Evolutionary conservation across 768 basidiomycete genomes (phyloP).

Genomic region (Mycena olivaceomarginata): DNA sequence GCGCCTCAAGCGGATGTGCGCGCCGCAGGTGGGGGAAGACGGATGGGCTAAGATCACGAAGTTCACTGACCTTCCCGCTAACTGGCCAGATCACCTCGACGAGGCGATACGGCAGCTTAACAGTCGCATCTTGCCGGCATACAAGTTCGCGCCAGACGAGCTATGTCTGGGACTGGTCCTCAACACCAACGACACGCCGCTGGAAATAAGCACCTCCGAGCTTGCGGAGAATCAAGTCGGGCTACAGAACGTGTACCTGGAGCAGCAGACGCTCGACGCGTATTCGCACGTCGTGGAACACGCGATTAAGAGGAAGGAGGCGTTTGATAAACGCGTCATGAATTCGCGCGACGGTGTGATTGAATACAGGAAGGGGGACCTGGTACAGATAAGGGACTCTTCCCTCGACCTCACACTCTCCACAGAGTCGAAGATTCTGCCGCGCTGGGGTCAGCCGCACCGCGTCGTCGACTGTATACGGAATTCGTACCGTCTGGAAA

Average conservation of each 20-base stretch:
- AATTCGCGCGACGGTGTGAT: not conserved
- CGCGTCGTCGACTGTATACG: not conserved
- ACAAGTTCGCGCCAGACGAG: slow-evolving; percentile 1
- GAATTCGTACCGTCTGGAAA: not conserved
- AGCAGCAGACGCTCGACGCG: slow-evolving; percentile 44
- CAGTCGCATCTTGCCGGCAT: slow-evolving; percentile 20
- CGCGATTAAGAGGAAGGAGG: not conserved
- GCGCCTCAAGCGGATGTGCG: slow-evolving; percentile 45
- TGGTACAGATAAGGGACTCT: not conserved
- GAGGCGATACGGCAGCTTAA: slow-evolving; percentile 31
- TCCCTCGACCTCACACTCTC: not conserved
- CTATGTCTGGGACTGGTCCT: slow-evolving; percentile 6
- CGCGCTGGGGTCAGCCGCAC: not conserved
- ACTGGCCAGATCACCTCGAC: slow-evolving; percentile 53
- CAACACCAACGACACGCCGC: slow-evolving; percentile 11
- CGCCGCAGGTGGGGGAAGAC: slow-evolving; percentile 46
- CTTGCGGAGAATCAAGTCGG: slow-evolving; percentile 5
- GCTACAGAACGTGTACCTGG: slow-evolving; percentile 37
- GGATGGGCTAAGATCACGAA: slow-evolving; percentile 18
- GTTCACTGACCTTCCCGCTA: slow-evolving; percentile 35
- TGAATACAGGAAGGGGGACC: not conserved
- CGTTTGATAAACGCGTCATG: not conserved
- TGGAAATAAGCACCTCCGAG: not conserved
- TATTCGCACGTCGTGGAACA: not conserved
- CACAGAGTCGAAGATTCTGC: not conserved